Evolutionary conservation across 2,329 filamentous ascomycete genomes (phyloP).

Genomic region (Teratosphaeria pseudoeucalypti): DNA sequence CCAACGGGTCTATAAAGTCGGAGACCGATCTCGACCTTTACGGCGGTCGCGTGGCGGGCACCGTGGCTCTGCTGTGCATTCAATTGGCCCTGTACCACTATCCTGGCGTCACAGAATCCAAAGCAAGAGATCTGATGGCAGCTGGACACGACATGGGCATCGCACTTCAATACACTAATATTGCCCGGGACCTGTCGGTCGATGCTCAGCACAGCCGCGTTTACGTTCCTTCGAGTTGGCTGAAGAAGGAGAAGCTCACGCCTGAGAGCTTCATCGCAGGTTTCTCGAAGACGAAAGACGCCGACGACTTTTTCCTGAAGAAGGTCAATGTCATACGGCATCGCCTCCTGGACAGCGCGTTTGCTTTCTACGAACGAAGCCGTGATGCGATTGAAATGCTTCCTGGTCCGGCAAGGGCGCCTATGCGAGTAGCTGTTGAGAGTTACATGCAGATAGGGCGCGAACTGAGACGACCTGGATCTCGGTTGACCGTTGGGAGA

Average conservation of each 20-base stretch:
- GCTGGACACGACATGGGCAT: constrained; percentile 59
- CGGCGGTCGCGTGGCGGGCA: constrained; percentile 58
- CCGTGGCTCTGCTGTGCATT: constrained; percentile 58
- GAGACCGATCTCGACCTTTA: constrained; percentile 53
- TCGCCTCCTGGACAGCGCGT: constrained; percentile 50
- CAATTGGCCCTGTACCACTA: constrained; percentile 55
- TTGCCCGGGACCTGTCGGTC: constrained; percentile 60
- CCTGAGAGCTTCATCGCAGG: constrained; percentile 44
- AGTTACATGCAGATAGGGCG: constrained; percentile 68
- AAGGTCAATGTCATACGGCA: constrained; percentile 42
- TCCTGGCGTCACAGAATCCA: constrained; percentile 19
- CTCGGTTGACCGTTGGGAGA: constrained; percentile 33
- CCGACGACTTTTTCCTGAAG: constrained; percentile 34
- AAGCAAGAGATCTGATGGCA: constrained; percentile 38
- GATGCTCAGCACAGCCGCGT: constrained; percentile 57
- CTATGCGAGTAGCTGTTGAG: constrained; percentile 59
- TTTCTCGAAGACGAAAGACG: constrained; percentile 8
- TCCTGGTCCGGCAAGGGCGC: constrained; percentile 49
- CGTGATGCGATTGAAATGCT: constrained; percentile 50
- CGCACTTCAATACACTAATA: constrained; percentile 68
- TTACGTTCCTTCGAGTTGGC: constrained; percentile 57
- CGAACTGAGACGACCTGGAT: constrained; percentile 42
- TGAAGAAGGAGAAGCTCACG: constrained; percentile 46
- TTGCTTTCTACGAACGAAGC: constrained; percentile 48
- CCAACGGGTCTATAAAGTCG: constrained; percentile 42